Conservation (phyloP, 176 grass and related monocot species). For the Thalia dealbata region DNA sequence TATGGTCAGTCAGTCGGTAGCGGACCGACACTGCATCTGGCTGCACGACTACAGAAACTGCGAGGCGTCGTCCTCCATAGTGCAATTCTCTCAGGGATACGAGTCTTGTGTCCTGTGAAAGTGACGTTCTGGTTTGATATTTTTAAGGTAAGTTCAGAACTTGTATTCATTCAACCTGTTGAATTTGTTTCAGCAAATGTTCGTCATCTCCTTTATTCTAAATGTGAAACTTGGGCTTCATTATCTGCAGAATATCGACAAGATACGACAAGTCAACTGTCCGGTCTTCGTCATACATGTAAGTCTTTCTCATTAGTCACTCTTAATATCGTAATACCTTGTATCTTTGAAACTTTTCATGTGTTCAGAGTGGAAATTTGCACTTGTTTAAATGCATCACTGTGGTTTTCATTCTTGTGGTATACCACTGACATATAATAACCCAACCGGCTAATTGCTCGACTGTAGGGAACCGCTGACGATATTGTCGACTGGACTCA, state of each 20-base stretch:
- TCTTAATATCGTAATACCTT: too few species aligned
- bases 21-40: constrained; percentile 83
- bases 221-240: not conserved
- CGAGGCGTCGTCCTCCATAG: constrained; percentile 88
- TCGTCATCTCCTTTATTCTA: not conserved
- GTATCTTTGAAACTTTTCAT: not conserved
- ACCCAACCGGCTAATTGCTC: not conserved
- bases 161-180: not conserved
- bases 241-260: constrained; percentile 81
- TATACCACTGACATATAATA: too few species aligned
- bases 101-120: constrained; percentile 89
- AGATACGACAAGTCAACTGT: constrained; percentile 80
- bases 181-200: not conserved
- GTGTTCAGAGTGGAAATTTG: not conserved
- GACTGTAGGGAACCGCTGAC: constrained; percentile 66
- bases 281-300: constrained; percentile 96
- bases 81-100: constrained; percentile 89
- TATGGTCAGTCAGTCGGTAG: constrained; percentile 97
- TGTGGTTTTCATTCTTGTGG: too few species aligned
- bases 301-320: constrained; percentile 24
- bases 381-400: too few species aligned
- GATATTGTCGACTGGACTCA: constrained; percentile 91
- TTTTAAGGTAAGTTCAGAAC: constrained; percentile 55
- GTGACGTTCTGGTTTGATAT: constrained; percentile 96
- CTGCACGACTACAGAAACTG: constrained; percentile 61